Conservation (phyloP, 2,329 filamentous ascomycete genomes). For the Hypomyces perniciosus region DNA sequence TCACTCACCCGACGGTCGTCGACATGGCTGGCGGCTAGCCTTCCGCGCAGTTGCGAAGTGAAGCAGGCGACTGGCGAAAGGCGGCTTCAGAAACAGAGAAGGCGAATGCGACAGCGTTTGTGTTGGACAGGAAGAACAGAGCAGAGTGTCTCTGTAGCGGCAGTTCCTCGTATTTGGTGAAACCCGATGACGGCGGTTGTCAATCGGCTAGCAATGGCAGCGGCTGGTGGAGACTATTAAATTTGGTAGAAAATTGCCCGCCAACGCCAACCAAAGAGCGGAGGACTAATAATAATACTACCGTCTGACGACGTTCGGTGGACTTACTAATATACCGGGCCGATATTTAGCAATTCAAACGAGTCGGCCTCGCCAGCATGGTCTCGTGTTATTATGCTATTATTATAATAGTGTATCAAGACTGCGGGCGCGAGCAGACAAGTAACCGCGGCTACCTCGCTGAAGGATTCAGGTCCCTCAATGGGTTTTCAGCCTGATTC, state of each 20-base stretch:
- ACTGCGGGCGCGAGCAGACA: no score
- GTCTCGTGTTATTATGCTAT: no score
- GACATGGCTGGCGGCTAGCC: constrained; percentile 12
- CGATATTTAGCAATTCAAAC: no score
- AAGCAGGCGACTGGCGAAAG: constrained; percentile 8
- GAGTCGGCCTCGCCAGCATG: no score
- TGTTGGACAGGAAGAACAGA: background rate
- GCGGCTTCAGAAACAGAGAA: background rate
- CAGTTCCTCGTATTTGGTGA: background rate
- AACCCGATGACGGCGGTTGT: background rate
- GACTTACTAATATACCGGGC: no score
- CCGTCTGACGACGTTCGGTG: no score
- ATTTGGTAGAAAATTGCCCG: no score
- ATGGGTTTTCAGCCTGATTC: no score
- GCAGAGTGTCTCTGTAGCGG: no score
- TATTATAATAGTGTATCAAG: no score
- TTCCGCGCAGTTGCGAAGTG: constrained; percentile 1
- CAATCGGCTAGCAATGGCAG: background rate
- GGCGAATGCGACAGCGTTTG: background rate
- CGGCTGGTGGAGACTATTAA: background rate
- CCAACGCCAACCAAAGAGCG: background rate
- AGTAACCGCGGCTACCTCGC: no score
- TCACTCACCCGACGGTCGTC: constrained; percentile 11
- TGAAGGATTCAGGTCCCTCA: no score
- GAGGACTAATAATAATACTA: background rate